phyloP scores from a whole-genome alignment of 139 green algal genomes.

The Nannochloris sp. region DNA sequence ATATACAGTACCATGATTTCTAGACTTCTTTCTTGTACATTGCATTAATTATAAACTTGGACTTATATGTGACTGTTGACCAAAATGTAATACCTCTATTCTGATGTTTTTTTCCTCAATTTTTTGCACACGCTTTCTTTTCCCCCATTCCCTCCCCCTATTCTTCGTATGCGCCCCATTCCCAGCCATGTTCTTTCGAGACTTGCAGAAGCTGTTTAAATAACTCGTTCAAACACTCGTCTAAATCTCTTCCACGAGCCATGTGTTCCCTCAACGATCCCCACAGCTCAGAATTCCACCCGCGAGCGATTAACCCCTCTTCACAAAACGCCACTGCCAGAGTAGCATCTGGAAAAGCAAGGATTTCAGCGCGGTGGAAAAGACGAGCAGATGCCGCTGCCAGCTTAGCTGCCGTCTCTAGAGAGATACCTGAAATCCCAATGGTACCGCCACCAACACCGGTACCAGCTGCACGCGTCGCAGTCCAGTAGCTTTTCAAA shows the following conservation, averaged over 20 bases:
- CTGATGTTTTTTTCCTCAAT: too few species aligned
- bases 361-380: neutral
- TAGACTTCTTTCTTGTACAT: too few species aligned
- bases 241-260: neutral
- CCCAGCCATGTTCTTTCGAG: neutral
- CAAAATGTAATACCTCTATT: too few species aligned
- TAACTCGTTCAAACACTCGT: constrained; percentile 9
- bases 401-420: neutral
- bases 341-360: constrained; percentile 18
- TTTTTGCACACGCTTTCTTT: too few species aligned
- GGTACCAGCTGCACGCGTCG: neutral
- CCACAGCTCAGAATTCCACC: neutral
- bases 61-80: too few species aligned
- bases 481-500: constrained; percentile 16
- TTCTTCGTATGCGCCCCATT: neutral
- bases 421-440: neutral
- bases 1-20: too few species aligned
- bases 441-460: neutral
- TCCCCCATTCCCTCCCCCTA: too few species aligned
- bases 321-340: constrained; percentile 18
- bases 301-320: neutral
- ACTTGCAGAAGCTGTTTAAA: neutral
- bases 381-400: constrained; percentile 20
- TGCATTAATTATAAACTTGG: too few species aligned
- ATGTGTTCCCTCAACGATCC: constrained; percentile 1